Conservation (phyloP, 805 yeast species). For the Candida berthetii region DNA sequence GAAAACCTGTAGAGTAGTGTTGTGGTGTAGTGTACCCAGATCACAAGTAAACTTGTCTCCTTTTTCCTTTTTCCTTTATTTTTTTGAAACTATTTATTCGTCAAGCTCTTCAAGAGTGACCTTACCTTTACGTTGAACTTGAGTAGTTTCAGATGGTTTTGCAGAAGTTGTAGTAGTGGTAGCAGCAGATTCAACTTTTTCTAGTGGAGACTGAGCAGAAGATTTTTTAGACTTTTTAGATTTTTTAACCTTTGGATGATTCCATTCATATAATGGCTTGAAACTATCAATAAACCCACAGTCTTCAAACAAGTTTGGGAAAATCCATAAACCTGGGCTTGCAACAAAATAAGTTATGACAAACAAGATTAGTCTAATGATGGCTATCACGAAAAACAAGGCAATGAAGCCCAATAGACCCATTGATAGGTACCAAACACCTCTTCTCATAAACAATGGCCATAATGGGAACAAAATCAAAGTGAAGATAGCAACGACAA, state of each 20-base stretch:
- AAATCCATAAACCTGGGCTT: slow-evolving; percentile 86
- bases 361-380: slow-evolving; percentile 71
- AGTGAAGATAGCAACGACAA: slow-evolving; percentile 58
- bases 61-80: too few species aligned
- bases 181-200: background rate
- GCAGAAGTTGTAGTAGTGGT: slow-evolving; percentile 1
- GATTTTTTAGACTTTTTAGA: slow-evolving; percentile 4
- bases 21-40: too few species aligned
- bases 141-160: slow-evolving; percentile 1
- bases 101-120: slow-evolving; percentile 25
- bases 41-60: too few species aligned
- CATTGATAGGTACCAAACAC: slow-evolving; percentile 88
- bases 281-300: slow-evolving; percentile 92
- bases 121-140: slow-evolving; percentile 12
- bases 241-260: slow-evolving; percentile 24
- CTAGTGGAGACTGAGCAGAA: background rate
- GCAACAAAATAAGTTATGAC: slow-evolving; percentile 48
- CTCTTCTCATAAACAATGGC: slow-evolving; percentile 85
- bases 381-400: slow-evolving; percentile 69
- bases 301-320: slow-evolving; percentile 94
- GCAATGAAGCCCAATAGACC: slow-evolving; percentile 68
- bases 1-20: too few species aligned
- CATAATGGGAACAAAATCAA: slow-evolving; percentile 85
- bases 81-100: slow-evolving; percentile 7
- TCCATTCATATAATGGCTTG: slow-evolving; percentile 65